Evolutionary conservation across 1,139 yeast genomes (phyloP), one percentile per base, ranked within the genome.

Genomic region (Yamadazyma friedrichii): DNA sequence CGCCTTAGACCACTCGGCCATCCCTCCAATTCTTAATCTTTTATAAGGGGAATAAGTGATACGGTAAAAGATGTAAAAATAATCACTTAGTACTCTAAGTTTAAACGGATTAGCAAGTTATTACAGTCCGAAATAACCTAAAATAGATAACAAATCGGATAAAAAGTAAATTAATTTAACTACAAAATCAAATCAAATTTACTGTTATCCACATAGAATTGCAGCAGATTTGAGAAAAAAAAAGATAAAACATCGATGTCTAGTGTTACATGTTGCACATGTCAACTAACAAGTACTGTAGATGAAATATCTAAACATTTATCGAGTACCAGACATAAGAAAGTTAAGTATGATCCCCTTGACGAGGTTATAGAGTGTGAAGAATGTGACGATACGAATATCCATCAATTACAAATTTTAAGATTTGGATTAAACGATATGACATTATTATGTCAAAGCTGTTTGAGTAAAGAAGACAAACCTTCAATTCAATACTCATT

Each of bases 401-500:
- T 81, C 35, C 84, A 79, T 53, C 77, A 74, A 50, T 59, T 80
- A 39, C 67, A 65, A 38, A 65, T 81, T 33, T 61, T 75, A 8
- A 57, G 85, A 36, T 77, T 69, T 54, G 85, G 82, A 1, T 76
- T 81, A 16, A 67, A 74, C 15, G 82, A 77, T 49, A 73, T 80
- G 73, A 58, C 72, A 0, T 58, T 79, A 44, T 53, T 78, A 22
- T 81, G 87, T 54, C 64, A 64, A 29, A 39, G 46, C 9, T 81
- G 87, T 54, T 58, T 69, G 4, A 55, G 52, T n/a, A 74, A 72
- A 43, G 74, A 67, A 38, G 77, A 72, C 31, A 65, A 63, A 36
- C 74, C 81, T 0, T 65, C 76, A 1, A 76, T 80, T 2, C 74
- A 69, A 42, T 78, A 79, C 46, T 64, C 79, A 3, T 55, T 78